A percentile compares a stretch with the other conserved stretches of the same genome.
Evolutionary conservation across 163 green algal genomes (phyloP).

Genomic region (Scenedesmus sp.): DNA sequence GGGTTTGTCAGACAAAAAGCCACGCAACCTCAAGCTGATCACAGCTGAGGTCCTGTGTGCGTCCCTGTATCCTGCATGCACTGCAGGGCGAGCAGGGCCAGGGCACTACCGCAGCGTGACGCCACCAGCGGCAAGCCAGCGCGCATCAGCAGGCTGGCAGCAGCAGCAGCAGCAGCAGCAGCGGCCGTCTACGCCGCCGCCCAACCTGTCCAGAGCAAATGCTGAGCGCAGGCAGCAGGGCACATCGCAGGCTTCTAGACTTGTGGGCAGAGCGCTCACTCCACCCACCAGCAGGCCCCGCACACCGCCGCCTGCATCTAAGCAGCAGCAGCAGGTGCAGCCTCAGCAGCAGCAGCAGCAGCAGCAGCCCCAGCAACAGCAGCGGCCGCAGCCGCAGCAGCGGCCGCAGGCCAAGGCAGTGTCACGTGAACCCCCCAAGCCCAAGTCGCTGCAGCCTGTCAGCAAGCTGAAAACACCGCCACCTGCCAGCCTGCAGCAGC

Average conservation of each 20-base stretch:
- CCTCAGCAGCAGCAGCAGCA: background rate
- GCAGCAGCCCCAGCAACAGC: background rate
- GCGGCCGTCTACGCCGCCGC: slow-evolving; percentile 19
- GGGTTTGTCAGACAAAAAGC: too few relatives aligned
- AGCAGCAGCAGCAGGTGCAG: slow-evolving; percentile 29
- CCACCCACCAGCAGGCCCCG: background rate
- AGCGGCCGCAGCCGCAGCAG: background rate
- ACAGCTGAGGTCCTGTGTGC: too few relatives aligned
- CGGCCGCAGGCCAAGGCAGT: background rate
- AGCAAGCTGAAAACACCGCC: slow-evolving; percentile 27
- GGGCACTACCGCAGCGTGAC: slow-evolving; percentile 31
- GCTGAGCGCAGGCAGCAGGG: slow-evolving; percentile 16
- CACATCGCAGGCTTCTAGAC: slow-evolving; percentile 9
- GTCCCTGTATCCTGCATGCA: background rate
- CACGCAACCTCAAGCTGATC: too few relatives aligned
- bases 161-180: background rate
- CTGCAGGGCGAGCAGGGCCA: background rate
- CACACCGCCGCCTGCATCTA: slow-evolving; percentile 22
- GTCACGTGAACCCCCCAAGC: slow-evolving; percentile 35
- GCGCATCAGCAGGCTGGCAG: background rate
- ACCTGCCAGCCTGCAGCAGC: slow-evolving; percentile 4
- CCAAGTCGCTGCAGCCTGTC: slow-evolving; percentile 9
- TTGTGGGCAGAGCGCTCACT: slow-evolving; percentile 27
- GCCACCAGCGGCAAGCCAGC: background rate
- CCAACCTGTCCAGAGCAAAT: background rate